Conservation (phyloP, 805 yeast genomes). For the Candida germanica region DNA sequence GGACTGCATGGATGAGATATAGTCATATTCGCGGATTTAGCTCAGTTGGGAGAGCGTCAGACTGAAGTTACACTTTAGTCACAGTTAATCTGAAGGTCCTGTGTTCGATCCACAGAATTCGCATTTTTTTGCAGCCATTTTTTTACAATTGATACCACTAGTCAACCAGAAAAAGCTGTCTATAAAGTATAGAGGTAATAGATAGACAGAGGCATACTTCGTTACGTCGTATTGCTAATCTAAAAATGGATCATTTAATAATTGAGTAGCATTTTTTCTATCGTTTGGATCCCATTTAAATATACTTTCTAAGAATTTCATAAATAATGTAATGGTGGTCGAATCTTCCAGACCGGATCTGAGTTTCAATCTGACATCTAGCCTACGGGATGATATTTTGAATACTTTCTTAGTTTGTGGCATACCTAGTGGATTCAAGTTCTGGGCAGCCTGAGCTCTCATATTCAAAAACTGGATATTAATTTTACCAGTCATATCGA, state of each 20-base stretch:
- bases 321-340: constrained; percentile 15
- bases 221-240: not conserved
- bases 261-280: constrained; percentile 23
- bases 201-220: not conserved
- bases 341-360: constrained; percentile 10
- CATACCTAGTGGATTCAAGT: constrained; percentile 3
- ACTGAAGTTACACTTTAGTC: constrained; percentile 15
- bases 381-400: constrained; percentile 25
- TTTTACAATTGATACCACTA: no score
- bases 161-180: no score
- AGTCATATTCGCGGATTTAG: constrained; percentile 22
- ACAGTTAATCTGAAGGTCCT: constrained; percentile 67
- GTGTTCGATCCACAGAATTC: constrained; percentile 78
- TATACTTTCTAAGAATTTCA: constrained; percentile 25
- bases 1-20: no score
- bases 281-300: constrained; percentile 39
- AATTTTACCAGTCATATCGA: constrained; percentile 37
- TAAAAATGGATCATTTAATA: constrained; percentile 31
- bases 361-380: constrained; percentile 29
- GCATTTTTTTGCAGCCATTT: constrained; percentile 43
- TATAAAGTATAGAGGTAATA: no score
- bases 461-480: constrained; percentile 31
- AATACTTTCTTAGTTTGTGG: constrained; percentile 18
- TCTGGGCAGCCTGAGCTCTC: constrained; percentile 12
- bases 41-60: constrained; percentile 22